These are phyloP conservation scores for Hygrophorus pudorinus DNA, from an alignment of 768 basidiomycete species.

Conservation along the genomic window DNA sequence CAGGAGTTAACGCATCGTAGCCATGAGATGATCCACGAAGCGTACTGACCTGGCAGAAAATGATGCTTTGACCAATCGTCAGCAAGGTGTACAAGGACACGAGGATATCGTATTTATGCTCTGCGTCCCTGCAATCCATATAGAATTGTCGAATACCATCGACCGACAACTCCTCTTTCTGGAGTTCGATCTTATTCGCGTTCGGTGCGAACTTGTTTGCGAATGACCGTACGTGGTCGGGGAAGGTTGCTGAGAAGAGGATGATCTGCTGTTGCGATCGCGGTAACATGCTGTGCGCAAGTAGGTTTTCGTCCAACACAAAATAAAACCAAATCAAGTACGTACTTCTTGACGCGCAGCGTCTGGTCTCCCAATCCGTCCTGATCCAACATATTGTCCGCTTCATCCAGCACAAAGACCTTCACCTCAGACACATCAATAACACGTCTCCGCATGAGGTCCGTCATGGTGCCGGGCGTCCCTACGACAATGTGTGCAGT, in stretches of 20 bases:
- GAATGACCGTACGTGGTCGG: constrained; percentile 85
- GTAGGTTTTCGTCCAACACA: not conserved
- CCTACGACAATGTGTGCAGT: constrained; percentile 91
- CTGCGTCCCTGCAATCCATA: constrained; percentile 88
- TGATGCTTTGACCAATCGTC: constrained; percentile 97
- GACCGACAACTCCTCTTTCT: constrained; percentile 88
- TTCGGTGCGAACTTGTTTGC: constrained; percentile 87
- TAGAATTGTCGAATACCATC: constrained; percentile 96
- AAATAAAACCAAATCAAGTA: not conserved
- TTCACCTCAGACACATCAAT: constrained; percentile 76
- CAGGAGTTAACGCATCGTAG: not conserved
- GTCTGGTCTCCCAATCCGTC: constrained; percentile 93
- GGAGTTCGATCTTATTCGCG: constrained; percentile 94
- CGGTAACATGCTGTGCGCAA: constrained; percentile 42
- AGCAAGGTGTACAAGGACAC: constrained; percentile 83
- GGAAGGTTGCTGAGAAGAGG: constrained; percentile 97
- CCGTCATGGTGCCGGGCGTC: constrained; percentile 91
- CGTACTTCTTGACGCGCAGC: constrained; percentile 83
- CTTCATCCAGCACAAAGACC: constrained; percentile 95
- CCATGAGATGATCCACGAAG: not conserved
- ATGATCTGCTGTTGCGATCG: constrained; percentile 66
- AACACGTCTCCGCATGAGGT: constrained; percentile 69
- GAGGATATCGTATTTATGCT: constrained; percentile 92
- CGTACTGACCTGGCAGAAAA: constrained; percentile 79
- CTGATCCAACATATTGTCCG: constrained; percentile 97